A percentile compares a stretch with the other conserved stretches of the same genome.
Conservation (phyloP, 1,284 basidiomycete genomes). For the Moesziomyces parantarcticus region DNA sequence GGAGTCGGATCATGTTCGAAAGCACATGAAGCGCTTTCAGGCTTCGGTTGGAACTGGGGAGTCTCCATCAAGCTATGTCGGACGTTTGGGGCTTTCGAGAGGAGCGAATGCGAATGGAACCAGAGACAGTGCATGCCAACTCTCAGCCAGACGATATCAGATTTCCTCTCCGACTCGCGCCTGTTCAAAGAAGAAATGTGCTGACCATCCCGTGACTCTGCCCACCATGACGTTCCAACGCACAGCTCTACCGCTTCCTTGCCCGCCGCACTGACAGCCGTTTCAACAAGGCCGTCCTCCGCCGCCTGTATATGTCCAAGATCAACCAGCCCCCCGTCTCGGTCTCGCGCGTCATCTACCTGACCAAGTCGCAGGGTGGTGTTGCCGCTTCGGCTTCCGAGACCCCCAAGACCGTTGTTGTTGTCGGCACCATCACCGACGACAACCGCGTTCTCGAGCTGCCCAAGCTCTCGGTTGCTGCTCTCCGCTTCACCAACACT, state of each 20-base stretch:
- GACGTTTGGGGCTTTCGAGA: no score
- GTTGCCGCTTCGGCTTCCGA: constrained; percentile 65
- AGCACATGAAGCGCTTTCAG: background rate
- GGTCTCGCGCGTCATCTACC: constrained; percentile 66
- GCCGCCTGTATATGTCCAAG: constrained; percentile 95
- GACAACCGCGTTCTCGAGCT: constrained; percentile 88
- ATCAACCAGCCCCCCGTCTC: constrained; percentile 97
- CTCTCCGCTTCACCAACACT: constrained; percentile 91
- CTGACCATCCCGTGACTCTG: constrained; percentile 7
- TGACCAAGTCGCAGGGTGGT: constrained; percentile 65
- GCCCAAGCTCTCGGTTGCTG: constrained; percentile 93
- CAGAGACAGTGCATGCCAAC: no score
- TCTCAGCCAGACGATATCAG: no score
- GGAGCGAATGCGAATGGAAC: no score
- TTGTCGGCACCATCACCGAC: constrained; percentile 93
- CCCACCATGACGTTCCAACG: background rate
- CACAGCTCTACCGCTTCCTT: constrained; percentile 96
- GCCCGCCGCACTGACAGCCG: constrained; percentile 93
- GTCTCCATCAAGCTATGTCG: no score
- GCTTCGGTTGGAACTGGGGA: no score
- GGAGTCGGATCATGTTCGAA: background rate
- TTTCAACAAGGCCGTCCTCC: constrained; percentile 99
- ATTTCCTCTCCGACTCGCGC: background rate
- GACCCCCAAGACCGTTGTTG: constrained; percentile 81
- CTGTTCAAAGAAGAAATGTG: background rate